These are phyloP conservation scores for Trichoderma guizhouense DNA, from an alignment of 2,329 filamentous ascomycete genomes.

Conservation along the genomic window DNA sequence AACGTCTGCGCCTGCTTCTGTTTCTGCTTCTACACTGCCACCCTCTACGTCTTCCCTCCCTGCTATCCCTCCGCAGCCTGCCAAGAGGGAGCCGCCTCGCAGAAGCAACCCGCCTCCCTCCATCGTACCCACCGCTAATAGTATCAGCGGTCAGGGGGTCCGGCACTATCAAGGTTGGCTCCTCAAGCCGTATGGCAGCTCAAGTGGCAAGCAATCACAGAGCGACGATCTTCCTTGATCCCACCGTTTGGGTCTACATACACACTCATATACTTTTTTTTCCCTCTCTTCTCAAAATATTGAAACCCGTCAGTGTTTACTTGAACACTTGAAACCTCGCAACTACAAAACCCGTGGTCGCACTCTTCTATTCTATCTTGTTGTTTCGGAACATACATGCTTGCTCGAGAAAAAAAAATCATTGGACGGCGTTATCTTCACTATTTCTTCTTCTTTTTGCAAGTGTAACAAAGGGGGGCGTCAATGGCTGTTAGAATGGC, in stretches of 20 bases:
- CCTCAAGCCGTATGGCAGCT: constrained; percentile 36
- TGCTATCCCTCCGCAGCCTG: constrained; percentile 36
- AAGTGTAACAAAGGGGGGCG: constrained; percentile 10
- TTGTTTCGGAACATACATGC: not conserved
- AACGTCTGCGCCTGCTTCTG: not conserved
- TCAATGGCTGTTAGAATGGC: not conserved
- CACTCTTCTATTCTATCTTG: not conserved
- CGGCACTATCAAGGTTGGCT: constrained; percentile 40
- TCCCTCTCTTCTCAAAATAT: not conserved
- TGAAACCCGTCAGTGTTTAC: not conserved
- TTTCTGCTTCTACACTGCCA: constrained; percentile 10
- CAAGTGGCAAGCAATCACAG: constrained; percentile 31
- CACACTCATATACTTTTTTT: not conserved
- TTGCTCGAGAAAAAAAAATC: not conserved
- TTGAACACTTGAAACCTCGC: not conserved
- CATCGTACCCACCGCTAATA: constrained; percentile 31
- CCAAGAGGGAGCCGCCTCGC: constrained; percentile 34
- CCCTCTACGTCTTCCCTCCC: constrained; percentile 35
- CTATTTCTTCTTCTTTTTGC: not conserved
- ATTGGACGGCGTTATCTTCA: not conserved
- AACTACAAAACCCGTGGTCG: not conserved
- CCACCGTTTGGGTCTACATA: not conserved
- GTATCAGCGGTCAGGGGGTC: constrained; percentile 30
- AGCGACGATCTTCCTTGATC: constrained; percentile 34
- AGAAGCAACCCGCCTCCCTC: constrained; percentile 34